Percentiles rank a stretch among this genome's conserved stretches.
phyloP scores from a whole-genome alignment of 1,284 basidiomycete genomes.

The Austroboletus niveus region DNA sequence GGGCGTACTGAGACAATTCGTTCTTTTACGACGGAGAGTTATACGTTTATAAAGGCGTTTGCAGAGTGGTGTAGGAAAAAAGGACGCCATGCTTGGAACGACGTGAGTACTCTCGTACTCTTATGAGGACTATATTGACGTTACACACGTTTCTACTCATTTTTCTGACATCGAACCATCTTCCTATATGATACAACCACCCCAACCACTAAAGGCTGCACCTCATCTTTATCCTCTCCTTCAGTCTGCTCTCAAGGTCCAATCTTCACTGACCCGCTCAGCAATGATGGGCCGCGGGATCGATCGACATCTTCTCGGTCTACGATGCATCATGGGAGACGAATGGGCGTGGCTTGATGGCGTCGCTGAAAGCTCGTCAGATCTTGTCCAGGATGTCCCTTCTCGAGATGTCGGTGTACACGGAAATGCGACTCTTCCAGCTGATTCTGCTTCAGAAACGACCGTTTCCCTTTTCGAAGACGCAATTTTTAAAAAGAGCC shows the following conservation, averaged over 20 bases:
- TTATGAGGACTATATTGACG: not conserved
- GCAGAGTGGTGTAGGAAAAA: constrained; percentile 15
- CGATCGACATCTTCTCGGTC: constrained; percentile 90
- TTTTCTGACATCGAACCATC: not conserved
- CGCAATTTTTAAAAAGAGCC: constrained; percentile 72
- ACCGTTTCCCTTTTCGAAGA: constrained; percentile 68
- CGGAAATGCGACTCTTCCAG: not conserved
- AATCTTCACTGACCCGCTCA: constrained; percentile 75
- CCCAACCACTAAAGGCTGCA: constrained; percentile 10
- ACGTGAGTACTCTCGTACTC: constrained; percentile 13
- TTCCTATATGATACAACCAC: not conserved
- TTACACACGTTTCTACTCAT: too few relatives aligned
- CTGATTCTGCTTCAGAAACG: constrained; percentile 23
- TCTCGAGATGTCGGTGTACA: constrained; percentile 29
- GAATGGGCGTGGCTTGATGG: constrained; percentile 34
- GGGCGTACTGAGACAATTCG: constrained; percentile 95
- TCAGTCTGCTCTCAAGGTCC: constrained; percentile 73
- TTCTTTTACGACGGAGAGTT: constrained; percentile 73
- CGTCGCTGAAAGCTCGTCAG: not conserved
- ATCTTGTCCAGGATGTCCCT: constrained; percentile 3
- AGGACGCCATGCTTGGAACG: not conserved
- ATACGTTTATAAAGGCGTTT: constrained; percentile 56
- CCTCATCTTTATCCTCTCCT: constrained; percentile 24
- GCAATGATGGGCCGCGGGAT: constrained; percentile 85
- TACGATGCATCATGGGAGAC: constrained; percentile 63